Evolutionary conservation across 805 yeast genomes (phyloP).

Genomic region (Sugiyamaella qingdaonensis): DNA sequence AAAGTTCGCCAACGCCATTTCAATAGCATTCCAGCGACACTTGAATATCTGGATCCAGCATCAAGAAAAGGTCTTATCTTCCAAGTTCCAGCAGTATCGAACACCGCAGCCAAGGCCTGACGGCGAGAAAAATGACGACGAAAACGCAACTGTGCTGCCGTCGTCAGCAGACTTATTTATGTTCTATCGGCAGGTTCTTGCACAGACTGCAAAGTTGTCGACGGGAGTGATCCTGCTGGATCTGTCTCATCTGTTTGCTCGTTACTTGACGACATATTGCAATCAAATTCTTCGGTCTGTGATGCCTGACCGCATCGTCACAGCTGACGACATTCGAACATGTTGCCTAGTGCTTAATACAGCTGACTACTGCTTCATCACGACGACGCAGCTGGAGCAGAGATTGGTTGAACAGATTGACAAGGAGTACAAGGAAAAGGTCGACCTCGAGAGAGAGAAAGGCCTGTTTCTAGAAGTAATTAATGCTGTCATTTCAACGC

Average conservation of each 20-base stretch:
- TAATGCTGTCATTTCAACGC: slow-evolving; percentile 50
- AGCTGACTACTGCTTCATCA: slow-evolving; percentile 80
- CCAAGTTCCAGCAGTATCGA: slow-evolving; percentile 61
- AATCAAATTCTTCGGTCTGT: slow-evolving; percentile 47
- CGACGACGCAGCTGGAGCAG: slow-evolving; percentile 72
- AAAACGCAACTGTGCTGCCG: slow-evolving; percentile 60
- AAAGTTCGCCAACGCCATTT: slow-evolving; percentile 44
- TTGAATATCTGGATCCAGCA: slow-evolving; percentile 80
- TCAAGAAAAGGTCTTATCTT: slow-evolving; percentile 63
- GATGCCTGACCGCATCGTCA: slow-evolving; percentile 43
- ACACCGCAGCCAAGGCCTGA: slow-evolving; percentile 38
- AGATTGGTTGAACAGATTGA: slow-evolving; percentile 44
- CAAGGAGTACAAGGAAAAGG: slow-evolving; percentile 40
- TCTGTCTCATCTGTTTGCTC: slow-evolving; percentile 57
- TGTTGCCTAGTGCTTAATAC: slow-evolving; percentile 77
- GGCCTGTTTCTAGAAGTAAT: slow-evolving; percentile 56
- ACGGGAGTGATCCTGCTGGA: slow-evolving; percentile 42
- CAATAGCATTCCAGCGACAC: slow-evolving; percentile 78
- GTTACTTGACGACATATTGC: slow-evolving; percentile 59
- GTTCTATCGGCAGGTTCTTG: slow-evolving; percentile 63
- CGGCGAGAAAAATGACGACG: slow-evolving; percentile 37
- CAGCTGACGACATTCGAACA: slow-evolving; percentile 57
- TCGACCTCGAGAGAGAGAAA: slow-evolving; percentile 51
- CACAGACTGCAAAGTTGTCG: slow-evolving; percentile 61
- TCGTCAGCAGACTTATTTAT: slow-evolving; percentile 87